Evolutionary conservation across 768 basidiomycete genomes (phyloP).

Genomic region (Collybia sp.): DNA sequence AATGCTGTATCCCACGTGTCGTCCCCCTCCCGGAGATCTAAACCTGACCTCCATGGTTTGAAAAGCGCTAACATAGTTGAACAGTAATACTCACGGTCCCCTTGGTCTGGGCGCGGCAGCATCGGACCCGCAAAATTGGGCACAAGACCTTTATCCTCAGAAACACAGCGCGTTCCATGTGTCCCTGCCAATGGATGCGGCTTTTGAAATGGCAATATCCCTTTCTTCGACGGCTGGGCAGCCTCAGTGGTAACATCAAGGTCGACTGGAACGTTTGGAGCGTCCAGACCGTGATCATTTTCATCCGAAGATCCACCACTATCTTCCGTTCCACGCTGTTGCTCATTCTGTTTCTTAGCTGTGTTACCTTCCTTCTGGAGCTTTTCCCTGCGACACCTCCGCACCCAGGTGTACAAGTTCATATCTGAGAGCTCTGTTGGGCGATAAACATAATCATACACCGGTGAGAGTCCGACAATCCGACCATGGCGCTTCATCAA

Average conservation of each 20-base stretch:
- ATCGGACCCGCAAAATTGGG: slow-evolving; percentile 21
- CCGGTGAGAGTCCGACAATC: slow-evolving; percentile 14
- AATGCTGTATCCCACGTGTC: slow-evolving; percentile 15
- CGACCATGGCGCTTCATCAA: slow-evolving; percentile 10
- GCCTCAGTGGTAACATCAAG: too few relatives aligned
- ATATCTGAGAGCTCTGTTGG: slow-evolving; percentile 7
- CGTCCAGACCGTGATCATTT: background rate
- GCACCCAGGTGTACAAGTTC: slow-evolving; percentile 16
- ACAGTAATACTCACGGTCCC: slow-evolving; percentile 26
- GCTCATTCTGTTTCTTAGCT: background rate
- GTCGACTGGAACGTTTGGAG: too few relatives aligned
- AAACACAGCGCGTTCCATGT: background rate
- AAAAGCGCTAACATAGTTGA: slow-evolving; percentile 16
- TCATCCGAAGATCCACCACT: background rate
- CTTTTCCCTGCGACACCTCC: background rate
- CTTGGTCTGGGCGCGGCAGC: slow-evolving; percentile 19
- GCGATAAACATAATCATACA: slow-evolving; percentile 16
- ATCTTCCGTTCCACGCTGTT: background rate
- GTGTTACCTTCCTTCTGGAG: background rate
- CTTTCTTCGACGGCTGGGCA: background rate
- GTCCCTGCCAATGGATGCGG: background rate
- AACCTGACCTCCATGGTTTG: slow-evolving; percentile 18
- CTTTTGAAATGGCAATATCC: slow-evolving; percentile 1
- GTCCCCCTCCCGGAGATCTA: slow-evolving; percentile 11
- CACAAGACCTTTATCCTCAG: slow-evolving; percentile 7